These are phyloP conservation scores for Paramecium tetraurelia DNA, from an alignment of 73 alveolate species.

Conservation along the genomic window DNA sequence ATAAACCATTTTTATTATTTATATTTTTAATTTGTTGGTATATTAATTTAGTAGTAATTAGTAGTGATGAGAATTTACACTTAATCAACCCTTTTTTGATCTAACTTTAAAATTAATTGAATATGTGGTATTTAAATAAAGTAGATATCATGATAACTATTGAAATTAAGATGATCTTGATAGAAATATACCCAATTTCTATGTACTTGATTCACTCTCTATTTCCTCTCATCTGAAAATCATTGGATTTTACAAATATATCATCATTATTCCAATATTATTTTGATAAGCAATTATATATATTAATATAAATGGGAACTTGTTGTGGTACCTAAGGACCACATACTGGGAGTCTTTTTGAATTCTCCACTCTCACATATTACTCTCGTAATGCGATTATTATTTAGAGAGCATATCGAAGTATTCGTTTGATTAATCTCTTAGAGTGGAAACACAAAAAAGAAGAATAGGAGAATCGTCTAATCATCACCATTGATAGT, in stretches of 20 bases:
- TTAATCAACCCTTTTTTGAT: no score
- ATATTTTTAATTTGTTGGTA: neutral
- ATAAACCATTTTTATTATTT: neutral
- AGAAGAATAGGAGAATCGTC: neutral
- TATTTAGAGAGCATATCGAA: conserved; percentile 5
- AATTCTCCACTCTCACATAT: neutral
- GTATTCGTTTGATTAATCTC: neutral
- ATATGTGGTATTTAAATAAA: no score
- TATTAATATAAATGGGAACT: neutral
- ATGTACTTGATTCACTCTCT: neutral
- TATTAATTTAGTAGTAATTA: no score
- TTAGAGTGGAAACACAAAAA: neutral
- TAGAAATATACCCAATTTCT: no score
- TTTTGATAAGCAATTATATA: neutral
- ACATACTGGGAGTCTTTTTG: neutral
- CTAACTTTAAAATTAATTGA: no score
- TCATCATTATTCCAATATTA: neutral
- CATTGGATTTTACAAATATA: neutral
- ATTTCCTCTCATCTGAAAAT: neutral
- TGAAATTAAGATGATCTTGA: no score
- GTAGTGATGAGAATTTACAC: no score
- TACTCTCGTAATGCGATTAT: neutral
- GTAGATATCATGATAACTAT: no score
- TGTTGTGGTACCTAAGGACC: conserved; percentile 1
- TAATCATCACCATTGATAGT: neutral